Evolutionary conservation across 2,329 filamentous ascomycete genomes (phyloP).

Genomic region (Zymoseptoria ardabiliae): DNA sequence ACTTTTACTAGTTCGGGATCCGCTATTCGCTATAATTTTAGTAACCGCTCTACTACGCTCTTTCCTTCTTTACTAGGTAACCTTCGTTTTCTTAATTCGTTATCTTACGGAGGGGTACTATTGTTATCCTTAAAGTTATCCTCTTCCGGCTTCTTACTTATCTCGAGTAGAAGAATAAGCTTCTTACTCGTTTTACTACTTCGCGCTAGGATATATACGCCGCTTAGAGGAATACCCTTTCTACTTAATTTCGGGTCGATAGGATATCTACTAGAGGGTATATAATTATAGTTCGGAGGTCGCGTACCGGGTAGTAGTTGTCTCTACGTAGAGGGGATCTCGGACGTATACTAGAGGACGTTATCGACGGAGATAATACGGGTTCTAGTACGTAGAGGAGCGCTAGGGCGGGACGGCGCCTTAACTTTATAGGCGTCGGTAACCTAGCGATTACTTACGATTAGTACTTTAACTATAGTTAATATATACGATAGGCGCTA

Average conservation of each 20-base stretch:
- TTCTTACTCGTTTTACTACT: slow-evolving; percentile 96
- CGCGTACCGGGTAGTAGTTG: slow-evolving; percentile 58
- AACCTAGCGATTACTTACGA: slow-evolving; percentile 13
- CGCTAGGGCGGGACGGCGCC: not conserved
- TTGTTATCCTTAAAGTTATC: slow-evolving; percentile 48
- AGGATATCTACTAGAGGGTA: slow-evolving; percentile 45
- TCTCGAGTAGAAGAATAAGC: slow-evolving; percentile 86
- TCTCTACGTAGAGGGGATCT: slow-evolving; percentile 90
- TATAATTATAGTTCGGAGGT: slow-evolving; percentile 40
- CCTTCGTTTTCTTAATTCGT: slow-evolving; percentile 57
- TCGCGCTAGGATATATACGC: slow-evolving; percentile 62
- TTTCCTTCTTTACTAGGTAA: slow-evolving; percentile 59
- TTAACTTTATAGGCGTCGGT: slow-evolving; percentile 16
- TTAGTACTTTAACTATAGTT: slow-evolving; percentile 10
- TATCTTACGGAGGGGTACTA: slow-evolving; percentile 56
- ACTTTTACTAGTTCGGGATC: slow-evolving; percentile 68
- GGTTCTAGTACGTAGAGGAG: slow-evolving; percentile 40
- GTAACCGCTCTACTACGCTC: slow-evolving; percentile 87
- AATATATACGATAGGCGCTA: not conserved
- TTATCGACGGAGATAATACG: slow-evolving; percentile 84
- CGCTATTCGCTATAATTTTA: slow-evolving; percentile 78
- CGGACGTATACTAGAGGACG: slow-evolving; percentile 85
- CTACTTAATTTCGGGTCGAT: slow-evolving; percentile 50
- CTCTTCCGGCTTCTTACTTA: slow-evolving; percentile 46
- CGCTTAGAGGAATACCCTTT: slow-evolving; percentile 35